These are phyloP conservation scores for Mycena polygramma DNA, from an alignment of 768 basidiomycete species.

Conservation along the genomic window DNA sequence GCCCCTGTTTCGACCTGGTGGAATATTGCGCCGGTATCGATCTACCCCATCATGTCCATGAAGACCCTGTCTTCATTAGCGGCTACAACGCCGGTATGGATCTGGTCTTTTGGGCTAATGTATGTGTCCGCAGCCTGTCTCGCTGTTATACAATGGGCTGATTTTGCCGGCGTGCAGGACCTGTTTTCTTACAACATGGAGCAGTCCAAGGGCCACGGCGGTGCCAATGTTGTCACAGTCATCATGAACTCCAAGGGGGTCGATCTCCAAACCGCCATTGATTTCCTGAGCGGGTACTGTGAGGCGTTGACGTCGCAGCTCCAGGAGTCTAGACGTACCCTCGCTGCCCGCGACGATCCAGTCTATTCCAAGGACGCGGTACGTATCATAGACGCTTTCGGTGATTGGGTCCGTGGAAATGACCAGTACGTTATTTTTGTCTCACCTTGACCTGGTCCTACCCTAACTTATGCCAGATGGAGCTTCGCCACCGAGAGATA, in stretches of 20 bases:
- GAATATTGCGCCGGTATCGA: slow-evolving; percentile 74
- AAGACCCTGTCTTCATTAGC: slow-evolving; percentile 65
- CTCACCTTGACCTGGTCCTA: slow-evolving; percentile 31
- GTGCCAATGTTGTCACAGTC: slow-evolving; percentile 79
- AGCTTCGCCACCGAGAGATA: slow-evolving; percentile 79
- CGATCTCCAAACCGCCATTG: slow-evolving; percentile 69
- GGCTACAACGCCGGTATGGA: slow-evolving; percentile 73
- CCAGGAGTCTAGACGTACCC: slow-evolving; percentile 55
- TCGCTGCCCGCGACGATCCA: slow-evolving; percentile 63
- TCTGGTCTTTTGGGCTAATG: slow-evolving; percentile 79
- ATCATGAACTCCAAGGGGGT: slow-evolving; percentile 69
- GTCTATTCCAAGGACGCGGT: slow-evolving; percentile 63
- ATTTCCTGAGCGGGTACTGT: slow-evolving; percentile 68
- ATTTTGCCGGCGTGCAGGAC: slow-evolving; percentile 63
- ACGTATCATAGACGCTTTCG: slow-evolving; percentile 67
- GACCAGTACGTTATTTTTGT: slow-evolving; percentile 55
- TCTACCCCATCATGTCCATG: slow-evolving; percentile 71
- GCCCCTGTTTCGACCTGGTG: slow-evolving; percentile 72
- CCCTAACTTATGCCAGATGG: slow-evolving; percentile 56
- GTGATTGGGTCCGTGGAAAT: slow-evolving; percentile 74
- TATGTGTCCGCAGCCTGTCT: slow-evolving; percentile 47
- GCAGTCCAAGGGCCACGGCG: slow-evolving; percentile 71
- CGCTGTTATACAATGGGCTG: slow-evolving; percentile 13
- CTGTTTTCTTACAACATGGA: slow-evolving; percentile 83
- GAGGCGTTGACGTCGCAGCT: slow-evolving; percentile 64